Evolutionary conservation across 2,329 filamentous ascomycete genomes (phyloP).

Genomic region (Tolypocladium sp.): DNA sequence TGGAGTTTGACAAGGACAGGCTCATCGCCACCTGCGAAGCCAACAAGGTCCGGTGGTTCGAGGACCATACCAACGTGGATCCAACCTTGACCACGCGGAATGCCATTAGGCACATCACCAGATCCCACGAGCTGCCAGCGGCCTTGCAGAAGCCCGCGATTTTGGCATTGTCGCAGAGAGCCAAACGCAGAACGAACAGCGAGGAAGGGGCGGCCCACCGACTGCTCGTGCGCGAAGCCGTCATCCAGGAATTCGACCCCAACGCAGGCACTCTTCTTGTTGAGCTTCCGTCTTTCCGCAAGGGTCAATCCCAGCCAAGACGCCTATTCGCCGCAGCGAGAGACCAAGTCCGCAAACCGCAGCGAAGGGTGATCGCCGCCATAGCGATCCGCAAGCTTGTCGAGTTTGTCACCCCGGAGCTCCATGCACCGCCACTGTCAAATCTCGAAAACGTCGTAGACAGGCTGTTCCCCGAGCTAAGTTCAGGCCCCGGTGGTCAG

Average conservation of each 20-base stretch:
- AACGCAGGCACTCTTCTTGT: slow-evolving; percentile 38
- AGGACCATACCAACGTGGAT: slow-evolving; percentile 77
- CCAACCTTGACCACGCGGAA: slow-evolving; percentile 71
- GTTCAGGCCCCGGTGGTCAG: slow-evolving; percentile 3
- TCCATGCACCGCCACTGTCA: slow-evolving; percentile 28
- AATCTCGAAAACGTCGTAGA: slow-evolving; percentile 36
- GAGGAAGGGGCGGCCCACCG: slow-evolving; percentile 44
- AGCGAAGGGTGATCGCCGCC: slow-evolving; percentile 34
- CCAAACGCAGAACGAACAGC: slow-evolving; percentile 30
- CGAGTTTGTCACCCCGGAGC: slow-evolving; percentile 40
- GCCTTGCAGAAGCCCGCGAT: slow-evolving; percentile 61
- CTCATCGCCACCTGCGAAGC: slow-evolving; percentile 67
- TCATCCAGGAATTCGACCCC: slow-evolving; percentile 37
- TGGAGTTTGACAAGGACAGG: slow-evolving; percentile 61
- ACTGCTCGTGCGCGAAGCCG: slow-evolving; percentile 38
- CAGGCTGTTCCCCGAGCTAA: slow-evolving; percentile 38
- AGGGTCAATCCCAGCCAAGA: background rate
- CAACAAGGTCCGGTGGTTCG: slow-evolving; percentile 65
- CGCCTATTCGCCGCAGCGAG: slow-evolving; percentile 13
- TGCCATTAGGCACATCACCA: slow-evolving; percentile 60
- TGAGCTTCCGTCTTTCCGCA: slow-evolving; percentile 29
- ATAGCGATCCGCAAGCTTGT: slow-evolving; percentile 39
- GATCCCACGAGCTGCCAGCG: slow-evolving; percentile 50
- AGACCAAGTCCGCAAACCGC: slow-evolving; percentile 17
- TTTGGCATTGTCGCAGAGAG: slow-evolving; percentile 47